A percentile compares a stretch with the other conserved stretches of the same genome.
Evolutionary conservation across 208 protist species (phyloP).

Genomic region (Leishmania amazonensis): DNA sequence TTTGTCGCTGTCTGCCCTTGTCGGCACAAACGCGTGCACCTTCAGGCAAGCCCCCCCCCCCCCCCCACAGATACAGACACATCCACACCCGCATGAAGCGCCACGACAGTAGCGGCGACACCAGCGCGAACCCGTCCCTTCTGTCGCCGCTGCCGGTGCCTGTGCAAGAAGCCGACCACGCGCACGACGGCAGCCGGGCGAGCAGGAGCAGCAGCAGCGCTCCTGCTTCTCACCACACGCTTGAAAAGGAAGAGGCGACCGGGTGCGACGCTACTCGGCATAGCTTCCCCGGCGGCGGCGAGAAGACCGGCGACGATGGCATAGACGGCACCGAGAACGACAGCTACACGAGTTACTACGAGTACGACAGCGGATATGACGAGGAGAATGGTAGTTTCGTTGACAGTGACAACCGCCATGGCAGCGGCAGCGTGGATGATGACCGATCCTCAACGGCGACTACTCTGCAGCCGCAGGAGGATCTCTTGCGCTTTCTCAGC

Average conservation of each 20-base stretch:
- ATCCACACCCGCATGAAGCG: not conserved
- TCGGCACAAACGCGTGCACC: not conserved
- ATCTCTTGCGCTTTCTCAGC: constrained; percentile 52
- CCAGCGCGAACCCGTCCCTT: constrained; percentile 1
- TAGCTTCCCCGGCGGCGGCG: not conserved
- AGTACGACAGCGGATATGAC: constrained; percentile 36
- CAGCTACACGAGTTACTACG: constrained; percentile 24
- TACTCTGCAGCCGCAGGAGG: constrained; percentile 36
- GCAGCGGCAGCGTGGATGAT: constrained; percentile 1
- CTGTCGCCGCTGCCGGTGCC: not conserved
- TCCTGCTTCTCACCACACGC: constrained; percentile 15
- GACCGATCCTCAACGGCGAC: not conserved
- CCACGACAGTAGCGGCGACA: not conserved
- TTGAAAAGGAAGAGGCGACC: constrained; percentile 13
- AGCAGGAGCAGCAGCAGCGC: not conserved
- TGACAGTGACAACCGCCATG: constrained; percentile 19
- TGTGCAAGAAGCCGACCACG: not conserved
- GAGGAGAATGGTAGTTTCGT: constrained; percentile 25
- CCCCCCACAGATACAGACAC: not conserved
- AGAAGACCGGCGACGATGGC: not conserved
- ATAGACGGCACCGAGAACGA: not conserved
- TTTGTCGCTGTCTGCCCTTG: not conserved
- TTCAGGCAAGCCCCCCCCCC: not conserved
- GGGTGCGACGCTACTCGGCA: not conserved
- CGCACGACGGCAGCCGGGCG: not conserved